Percentiles rank a stretch among this genome's conserved stretches.
phyloP scores from a whole-genome alignment of 495 filamentous ascomycete genomes.

The Recurvomyces mirabilis region DNA sequence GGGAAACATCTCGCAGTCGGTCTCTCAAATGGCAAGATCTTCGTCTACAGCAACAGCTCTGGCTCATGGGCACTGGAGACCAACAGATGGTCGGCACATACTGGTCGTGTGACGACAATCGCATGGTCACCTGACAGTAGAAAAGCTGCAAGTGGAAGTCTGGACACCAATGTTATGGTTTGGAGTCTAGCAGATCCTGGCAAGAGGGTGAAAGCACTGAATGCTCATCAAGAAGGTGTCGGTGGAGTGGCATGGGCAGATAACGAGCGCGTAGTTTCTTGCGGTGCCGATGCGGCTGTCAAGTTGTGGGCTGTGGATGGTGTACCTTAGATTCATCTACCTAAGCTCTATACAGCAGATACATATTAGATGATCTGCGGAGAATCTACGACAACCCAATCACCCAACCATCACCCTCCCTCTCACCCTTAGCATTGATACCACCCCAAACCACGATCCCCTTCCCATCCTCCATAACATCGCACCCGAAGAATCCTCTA shows the following conservation, averaged over 20 bases:
- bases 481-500: conserved; percentile 37
- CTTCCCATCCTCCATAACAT: conserved; percentile 32
- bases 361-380: background rate
- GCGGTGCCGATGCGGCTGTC: conserved; percentile 76
- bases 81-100: conserved; percentile 85
- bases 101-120: conserved; percentile 69
- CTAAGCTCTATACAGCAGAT: background rate
- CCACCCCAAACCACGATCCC: conserved; percentile 44
- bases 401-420: conserved; percentile 43
- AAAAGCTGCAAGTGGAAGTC: conserved; percentile 67
- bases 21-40: conserved; percentile 73
- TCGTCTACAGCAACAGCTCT: conserved; percentile 48
- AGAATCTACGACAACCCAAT: conserved; percentile 29
- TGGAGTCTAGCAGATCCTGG: conserved; percentile 83
- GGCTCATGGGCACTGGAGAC: conserved; percentile 47
- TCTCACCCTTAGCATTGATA: conserved; percentile 37
- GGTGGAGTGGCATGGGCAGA: conserved; percentile 77
- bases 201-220: conserved; percentile 61
- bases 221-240: conserved; percentile 93
- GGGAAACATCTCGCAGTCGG: conserved; percentile 69
- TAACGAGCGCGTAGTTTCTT: conserved; percentile 58
- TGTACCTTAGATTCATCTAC: conserved; percentile 12
- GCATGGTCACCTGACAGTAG: conserved; percentile 68
- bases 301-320: conserved; percentile 79
- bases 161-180: conserved; percentile 84